phyloP scores from a whole-genome alignment of 2,329 filamentous ascomycete genomes.

The Venturiaceae sp. region DNA sequence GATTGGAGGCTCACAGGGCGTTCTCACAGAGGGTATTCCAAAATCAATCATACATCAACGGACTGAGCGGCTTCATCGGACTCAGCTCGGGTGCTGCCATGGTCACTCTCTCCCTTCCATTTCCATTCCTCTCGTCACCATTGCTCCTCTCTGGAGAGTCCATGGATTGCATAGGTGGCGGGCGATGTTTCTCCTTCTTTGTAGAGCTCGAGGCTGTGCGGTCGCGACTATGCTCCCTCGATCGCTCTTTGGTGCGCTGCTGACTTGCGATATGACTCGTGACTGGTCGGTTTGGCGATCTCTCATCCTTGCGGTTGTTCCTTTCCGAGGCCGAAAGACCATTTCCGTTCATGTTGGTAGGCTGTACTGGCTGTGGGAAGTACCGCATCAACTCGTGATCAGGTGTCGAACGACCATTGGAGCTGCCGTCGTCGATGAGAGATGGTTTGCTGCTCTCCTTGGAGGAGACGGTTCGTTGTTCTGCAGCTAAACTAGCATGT shows the following conservation, averaged over 20 bases:
- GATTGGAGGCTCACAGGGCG: not conserved
- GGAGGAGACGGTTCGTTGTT: conserved; percentile 5
- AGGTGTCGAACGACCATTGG: not conserved
- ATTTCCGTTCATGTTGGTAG: not conserved
- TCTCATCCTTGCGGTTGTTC: not conserved
- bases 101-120: not conserved
- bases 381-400: not conserved
- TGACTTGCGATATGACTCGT: not conserved
- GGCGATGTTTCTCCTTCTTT: not conserved
- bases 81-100: not conserved
- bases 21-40: not conserved
- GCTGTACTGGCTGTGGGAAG: not conserved
- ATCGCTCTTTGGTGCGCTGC: not conserved
- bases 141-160: not conserved
- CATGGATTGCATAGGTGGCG: not conserved
- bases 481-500: not conserved
- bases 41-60: not conserved
- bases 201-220: not conserved
- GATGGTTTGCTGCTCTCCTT: conserved; percentile 4
- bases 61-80: conserved; percentile 8
- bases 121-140: not conserved
- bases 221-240: not conserved
- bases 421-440: not conserved
- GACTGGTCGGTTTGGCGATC: not conserved
- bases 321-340: not conserved